Evolutionary conservation across 2,329 filamentous ascomycete genomes (phyloP).

Genomic region (Lachnellula suecica): DNA sequence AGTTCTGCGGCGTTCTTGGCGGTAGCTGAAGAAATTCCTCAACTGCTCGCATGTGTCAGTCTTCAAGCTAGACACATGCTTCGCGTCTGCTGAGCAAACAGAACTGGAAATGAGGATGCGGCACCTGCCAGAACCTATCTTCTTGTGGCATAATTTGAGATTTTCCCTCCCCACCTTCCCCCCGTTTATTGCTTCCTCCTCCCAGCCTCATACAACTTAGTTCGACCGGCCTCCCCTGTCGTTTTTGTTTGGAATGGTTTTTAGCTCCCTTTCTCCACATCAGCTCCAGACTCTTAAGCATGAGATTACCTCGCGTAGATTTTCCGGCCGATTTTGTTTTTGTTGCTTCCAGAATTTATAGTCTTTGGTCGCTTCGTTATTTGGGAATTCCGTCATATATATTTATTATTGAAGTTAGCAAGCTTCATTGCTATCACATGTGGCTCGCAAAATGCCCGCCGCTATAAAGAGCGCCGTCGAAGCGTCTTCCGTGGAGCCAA

Average conservation of each 20-base stretch:
- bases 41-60: background rate
- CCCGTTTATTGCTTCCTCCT: background rate
- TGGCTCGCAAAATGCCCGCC: background rate
- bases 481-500: background rate
- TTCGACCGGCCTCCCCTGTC: background rate
- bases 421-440: background rate
- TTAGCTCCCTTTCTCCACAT: background rate
- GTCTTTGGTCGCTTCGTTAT: too few species aligned
- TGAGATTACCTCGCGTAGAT: background rate
- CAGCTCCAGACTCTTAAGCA: constrained; percentile 1
- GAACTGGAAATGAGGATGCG: background rate
- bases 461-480: background rate
- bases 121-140: background rate
- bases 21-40: background rate
- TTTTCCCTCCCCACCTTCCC: background rate
- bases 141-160: background rate
- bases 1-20: background rate
- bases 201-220: background rate
- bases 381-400: background rate
- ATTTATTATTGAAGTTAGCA: background rate
- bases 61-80: too few species aligned
- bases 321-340: background rate
- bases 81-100: background rate
- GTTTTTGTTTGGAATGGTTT: background rate
- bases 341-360: too few species aligned